Base-by-base conservation (phyloP, 768 basidiomycete species). In the Podaxis carcinomalis region DNA sequence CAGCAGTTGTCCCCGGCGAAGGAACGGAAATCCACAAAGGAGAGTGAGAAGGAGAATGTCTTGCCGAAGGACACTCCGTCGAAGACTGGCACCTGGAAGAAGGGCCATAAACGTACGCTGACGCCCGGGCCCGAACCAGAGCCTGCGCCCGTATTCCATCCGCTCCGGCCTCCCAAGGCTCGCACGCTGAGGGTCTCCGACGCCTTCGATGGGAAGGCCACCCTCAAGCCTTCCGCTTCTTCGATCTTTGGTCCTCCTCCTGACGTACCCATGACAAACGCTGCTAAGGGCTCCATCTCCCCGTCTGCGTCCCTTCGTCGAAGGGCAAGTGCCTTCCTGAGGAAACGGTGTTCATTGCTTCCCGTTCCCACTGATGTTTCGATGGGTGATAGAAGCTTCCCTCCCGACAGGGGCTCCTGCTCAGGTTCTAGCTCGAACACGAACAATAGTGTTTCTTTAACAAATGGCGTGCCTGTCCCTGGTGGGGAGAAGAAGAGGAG, bases 91-190 rank as follows among this genome's bases (percentile, higher is more conserved):
- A 62, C 61, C 5, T 57, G 56, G 61, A 62, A 62, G 40, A 66
- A 55, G 52, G 56, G 74, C 0, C 84, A 85, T 66, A 83, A 79
- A 69, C 79, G 82, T 42, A 83, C 83, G 2, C 68, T 80, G 69
- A 85, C 83, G 3, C 86, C 88, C 1, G 78, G 75, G 0, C 86
- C 85, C 3, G 81, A 83, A 44, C 75, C 78, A 1, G 87, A 88
- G 25, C 81, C 85, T 0, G 78, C 77, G 0, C 81, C 80, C 0
- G 81, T 84, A 0, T 85, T 89, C 72, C 81, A 83, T 56, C 82
- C 88, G 0, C 75, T 89, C 40, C 76, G 76, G 2, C 84, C 85
- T 10, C 78, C 84, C 0, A 76, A 71, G 44, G 66, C 70, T 2
- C 75, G 72, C 32, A 59, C 68, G 4, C 63, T 66, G 13, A 59